Evolutionary conservation across 1,139 yeast species (phyloP), one percentile per base, ranked within the genome.

Genomic region (Kluyveromyces marxianus): DNA sequence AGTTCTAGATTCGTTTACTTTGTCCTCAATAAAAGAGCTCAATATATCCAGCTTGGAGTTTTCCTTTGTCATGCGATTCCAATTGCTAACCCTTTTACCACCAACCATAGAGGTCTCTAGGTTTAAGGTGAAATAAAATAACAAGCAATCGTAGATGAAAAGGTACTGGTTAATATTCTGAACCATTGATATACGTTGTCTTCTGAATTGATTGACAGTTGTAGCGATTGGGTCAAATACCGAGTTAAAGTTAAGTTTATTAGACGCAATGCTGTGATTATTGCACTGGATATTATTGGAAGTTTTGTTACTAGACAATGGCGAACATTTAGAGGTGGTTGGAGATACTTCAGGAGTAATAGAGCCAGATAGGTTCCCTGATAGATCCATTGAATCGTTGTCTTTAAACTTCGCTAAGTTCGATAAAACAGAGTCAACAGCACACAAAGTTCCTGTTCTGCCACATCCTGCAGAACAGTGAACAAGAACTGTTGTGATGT

Each of bases 401-500:
- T 25, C 6, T 14, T 29, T 34, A 21, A 37, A 37, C 6, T 37
- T 56, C 30, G 55, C 50, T 21, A 59, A 48, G 45, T 61, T 57
- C n/a, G 67, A 62, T 24, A 68, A 52, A 10, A 67, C 59, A 1
- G 70, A 72, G 61, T 87, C 95, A 29, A 85, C 72, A 0, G 92
- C 73, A 54, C 92, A 83, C 55, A 85, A 82, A 1, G 94, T 83
- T 1, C 96, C 96, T 0, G 96, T 87, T 51, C 96, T 75, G 3
- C 96, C 96, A 65, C 96, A 87, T 0, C 96, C 96, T 0, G 96
- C 96, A 4, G 90, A 81, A 62, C 96, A 87, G 63, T 87, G 96
- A 6, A 86, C 86, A 30, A 85, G 61, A 0, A 82, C 73, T 2
- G 82, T 77, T 2, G 65, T 60, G 5, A 55, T 44, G 27, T 50